Percentiles rank a stretch among this genome's conserved stretches.
Conservation (phyloP, 2,329 filamentous ascomycete genomes). For the Aspergillus texensis region DNA sequence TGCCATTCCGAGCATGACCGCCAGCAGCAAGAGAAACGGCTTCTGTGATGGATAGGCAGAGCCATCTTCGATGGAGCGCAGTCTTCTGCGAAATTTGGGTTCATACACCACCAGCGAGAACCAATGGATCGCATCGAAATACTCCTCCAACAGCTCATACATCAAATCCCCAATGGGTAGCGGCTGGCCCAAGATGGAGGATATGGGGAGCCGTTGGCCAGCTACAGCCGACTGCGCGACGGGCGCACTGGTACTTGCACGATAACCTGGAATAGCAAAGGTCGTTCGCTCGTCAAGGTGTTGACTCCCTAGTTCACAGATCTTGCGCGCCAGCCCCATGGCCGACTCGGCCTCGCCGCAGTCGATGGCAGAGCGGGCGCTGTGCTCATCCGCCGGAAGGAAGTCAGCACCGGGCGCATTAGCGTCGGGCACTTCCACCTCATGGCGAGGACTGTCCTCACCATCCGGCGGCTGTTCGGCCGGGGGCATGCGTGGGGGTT, state of each 20-base stretch:
- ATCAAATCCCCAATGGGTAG: conserved; percentile 35
- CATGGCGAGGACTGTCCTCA: not conserved
- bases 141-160: conserved; percentile 41
- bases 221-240: conserved; percentile 5
- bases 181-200: conserved; percentile 29
- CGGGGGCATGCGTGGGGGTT: not conserved
- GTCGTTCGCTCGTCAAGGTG: conserved; percentile 33
- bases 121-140: conserved; percentile 49
- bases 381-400: not conserved
- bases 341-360: conserved; percentile 38
- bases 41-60: conserved; percentile 37
- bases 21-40: conserved; percentile 41
- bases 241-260: conserved; percentile 13
- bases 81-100: conserved; percentile 41
- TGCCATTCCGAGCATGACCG: conserved; percentile 42
- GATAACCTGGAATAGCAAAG: conserved; percentile 40
- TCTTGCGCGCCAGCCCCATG: conserved; percentile 38
- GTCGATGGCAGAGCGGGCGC: conserved; percentile 15
- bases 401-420: not conserved
- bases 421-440: not conserved
- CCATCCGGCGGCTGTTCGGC: not conserved
- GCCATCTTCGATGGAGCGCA: conserved; percentile 37
- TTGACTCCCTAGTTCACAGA: conserved; percentile 31
- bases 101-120: conserved; percentile 49
- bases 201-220: conserved; percentile 28